Base-by-base conservation (phyloP, 139 green algal genomes). In the Volvox reticuliferus region DNA sequence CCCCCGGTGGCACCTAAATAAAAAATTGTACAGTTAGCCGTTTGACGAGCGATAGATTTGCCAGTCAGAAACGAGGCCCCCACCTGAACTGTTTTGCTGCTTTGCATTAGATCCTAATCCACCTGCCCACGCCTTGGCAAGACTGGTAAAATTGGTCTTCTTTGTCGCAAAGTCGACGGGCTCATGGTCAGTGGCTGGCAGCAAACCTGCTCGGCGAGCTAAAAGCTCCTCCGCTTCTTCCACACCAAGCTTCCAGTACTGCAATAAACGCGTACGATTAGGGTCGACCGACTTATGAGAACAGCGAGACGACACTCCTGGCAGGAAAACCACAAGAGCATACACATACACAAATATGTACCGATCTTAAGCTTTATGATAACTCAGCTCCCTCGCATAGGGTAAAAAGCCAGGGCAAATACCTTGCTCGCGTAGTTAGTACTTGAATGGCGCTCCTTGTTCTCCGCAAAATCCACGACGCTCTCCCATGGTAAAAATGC, bases 341-440 rank as follows among this genome's bases (percentile, higher is more conserved):
- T 9, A 55, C 44, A 55, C 44, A 55, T 55, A 55, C 44, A 55
- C 9, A 55, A 55, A 55, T 9, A 55, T 55, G 44, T 55, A 55
- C 5, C 44, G 44, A 55, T 55, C 44, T 14, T 55, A 55, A 5
- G 9, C 44, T 73, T 73, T 73, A 12, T 73, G 12, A 30, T 73
- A 30, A 24, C 21, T 30, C 65, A 73, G 65, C 65, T 30, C 21
- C 65, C 65, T 24, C 16, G 65, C 65, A 73, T 12, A 12, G 9
- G 44, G 9, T 55, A 55, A 55, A n/a, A 55, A 55, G 44, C 44
- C 44, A 55, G 44, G 65, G 65, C 65, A 79, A 37, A 79, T 32
- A 83, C 86, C 86, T 90, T 90, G 86, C 71, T 84, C 30, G 73
- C 50, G 44, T 90, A 90, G 73, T 90, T 91, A 1, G 87, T 86